Evolutionary conservation across 805 yeast species (phyloP), one percentile per base, ranked within the genome.

Genomic region (Nakazawaea pomicola): DNA sequence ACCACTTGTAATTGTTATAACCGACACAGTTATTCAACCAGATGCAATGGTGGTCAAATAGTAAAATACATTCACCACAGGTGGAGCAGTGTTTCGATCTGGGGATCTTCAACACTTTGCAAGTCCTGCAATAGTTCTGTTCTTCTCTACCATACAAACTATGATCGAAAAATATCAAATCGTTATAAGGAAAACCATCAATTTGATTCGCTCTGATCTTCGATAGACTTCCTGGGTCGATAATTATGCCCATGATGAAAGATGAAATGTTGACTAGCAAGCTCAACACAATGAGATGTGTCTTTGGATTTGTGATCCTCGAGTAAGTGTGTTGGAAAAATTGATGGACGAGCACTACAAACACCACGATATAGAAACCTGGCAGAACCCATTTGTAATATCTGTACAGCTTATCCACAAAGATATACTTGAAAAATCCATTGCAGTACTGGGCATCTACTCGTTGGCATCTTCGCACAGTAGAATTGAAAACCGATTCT

Each of bases 71-170:
- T 6, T 67, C 65, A 46, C 76, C 76, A 60, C 95, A 86, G 2
- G 67, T 65, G 1, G 80, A 68, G 53, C 95, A 86, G 57, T 86
- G 95, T 41, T 82, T 75, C 1, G 89, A 62, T 40, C 95, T 61
- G 1, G 89, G 86, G 8, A 88, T 82, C 48, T 91, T 60, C 91
- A 95, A 85, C 32, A 78, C 68, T 23, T 73, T 61, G 53, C 95
- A 86, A 0, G 81, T 68, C 1, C 72, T 38, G 44, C 81, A 76
- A 51, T 72, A 75, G 46, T 70, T 71, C 17, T 33, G 32, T 3
- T 54, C 42, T 11, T 54, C 21, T 2, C 52, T 32, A 10, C 53
- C 55, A 4, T 56, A 42, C 3, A 49, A 29, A 4, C 58, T 64
- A 23, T 53, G 54, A 16, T 53, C 46, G 41, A 62, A 68, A 52